Evolutionary conservation across 495 filamentous ascomycete genomes (phyloP).

Genomic region (Penicilliopsis zonata): DNA sequence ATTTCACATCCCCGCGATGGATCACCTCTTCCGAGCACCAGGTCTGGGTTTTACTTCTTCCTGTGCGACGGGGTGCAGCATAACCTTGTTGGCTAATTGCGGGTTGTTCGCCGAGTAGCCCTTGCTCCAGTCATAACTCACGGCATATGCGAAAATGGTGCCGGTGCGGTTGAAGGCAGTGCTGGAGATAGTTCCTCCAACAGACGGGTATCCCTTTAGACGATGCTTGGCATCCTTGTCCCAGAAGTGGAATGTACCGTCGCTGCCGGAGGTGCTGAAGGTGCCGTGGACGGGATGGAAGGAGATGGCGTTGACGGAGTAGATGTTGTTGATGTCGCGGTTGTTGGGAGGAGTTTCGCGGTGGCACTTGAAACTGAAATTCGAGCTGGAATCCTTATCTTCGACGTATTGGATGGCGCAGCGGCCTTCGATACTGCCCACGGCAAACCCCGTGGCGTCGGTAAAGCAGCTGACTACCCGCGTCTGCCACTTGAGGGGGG

Average conservation of each 20-base stretch:
- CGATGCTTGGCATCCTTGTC: constrained; percentile 82
- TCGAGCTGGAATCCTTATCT: constrained; percentile 68
- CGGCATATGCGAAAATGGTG: constrained; percentile 77
- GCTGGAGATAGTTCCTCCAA: constrained; percentile 67
- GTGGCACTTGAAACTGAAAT: constrained; percentile 93
- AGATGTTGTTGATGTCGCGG: constrained; percentile 65
- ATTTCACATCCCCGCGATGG: constrained; percentile 1
- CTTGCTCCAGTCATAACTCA: constrained; percentile 94
- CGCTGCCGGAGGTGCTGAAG: constrained; percentile 79
- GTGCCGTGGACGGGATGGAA: constrained; percentile 84
- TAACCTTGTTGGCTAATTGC: constrained; percentile 66
- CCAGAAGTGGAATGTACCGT: constrained; percentile 87
- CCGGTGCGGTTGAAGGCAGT: constrained; percentile 68
- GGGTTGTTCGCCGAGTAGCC: constrained; percentile 64
- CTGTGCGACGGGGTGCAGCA: constrained; percentile 64
- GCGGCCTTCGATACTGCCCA: constrained; percentile 81
- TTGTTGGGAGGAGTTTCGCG: constrained; percentile 56
- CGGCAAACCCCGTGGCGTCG: constrained; percentile 72
- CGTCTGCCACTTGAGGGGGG: constrained; percentile 82
- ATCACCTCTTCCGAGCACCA: constrained; percentile 57
- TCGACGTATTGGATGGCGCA: constrained; percentile 84
- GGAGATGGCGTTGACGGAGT: constrained; percentile 75
- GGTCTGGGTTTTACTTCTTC: constrained; percentile 78
- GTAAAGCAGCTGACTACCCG: constrained; percentile 73
- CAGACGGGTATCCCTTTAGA: constrained; percentile 77